Percentiles rank a stretch among this genome's conserved stretches.
phyloP scores from a whole-genome alignment of 2,329 filamentous ascomycete species.

The Hymenoscyphus linearis region DNA sequence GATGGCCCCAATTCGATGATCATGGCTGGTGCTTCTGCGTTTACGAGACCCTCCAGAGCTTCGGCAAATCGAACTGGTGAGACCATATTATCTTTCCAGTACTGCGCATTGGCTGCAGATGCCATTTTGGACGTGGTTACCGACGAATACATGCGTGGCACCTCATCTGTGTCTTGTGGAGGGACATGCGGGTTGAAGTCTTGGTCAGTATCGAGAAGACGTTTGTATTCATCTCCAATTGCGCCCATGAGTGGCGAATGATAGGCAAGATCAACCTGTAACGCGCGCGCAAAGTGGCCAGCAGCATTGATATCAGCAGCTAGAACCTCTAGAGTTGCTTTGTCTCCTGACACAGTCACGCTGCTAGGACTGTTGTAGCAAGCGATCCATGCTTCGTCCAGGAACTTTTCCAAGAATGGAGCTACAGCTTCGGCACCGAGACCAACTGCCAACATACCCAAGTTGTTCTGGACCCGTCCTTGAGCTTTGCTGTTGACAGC shows the following conservation, averaged over 20 bases:
- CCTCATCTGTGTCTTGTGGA: not conserved
- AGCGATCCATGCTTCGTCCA: constrained; percentile 17
- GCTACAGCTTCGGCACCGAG: constrained; percentile 9
- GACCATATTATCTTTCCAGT: constrained; percentile 18
- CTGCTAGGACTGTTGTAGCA: constrained; percentile 28
- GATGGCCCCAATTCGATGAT: constrained; percentile 34
- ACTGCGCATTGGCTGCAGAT: constrained; percentile 8
- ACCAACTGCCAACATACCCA: constrained; percentile 16
- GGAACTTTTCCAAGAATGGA: too few relatives aligned
- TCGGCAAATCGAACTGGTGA: constrained; percentile 17
- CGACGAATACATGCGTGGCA: too few relatives aligned
- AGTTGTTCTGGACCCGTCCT: not conserved
- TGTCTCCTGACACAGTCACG: constrained; percentile 24
- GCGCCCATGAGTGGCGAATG: constrained; percentile 22
- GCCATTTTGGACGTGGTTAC: too few relatives aligned
- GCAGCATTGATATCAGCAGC: constrained; percentile 8
- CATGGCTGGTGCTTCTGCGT: constrained; percentile 5
- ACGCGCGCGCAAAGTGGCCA: constrained; percentile 17
- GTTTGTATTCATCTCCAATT: constrained; percentile 3
- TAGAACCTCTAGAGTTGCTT: constrained; percentile 8
- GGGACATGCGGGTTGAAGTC: not conserved
- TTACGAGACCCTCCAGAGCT: constrained; percentile 5
- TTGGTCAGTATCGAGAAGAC: not conserved
- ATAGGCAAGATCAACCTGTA: constrained; percentile 26
- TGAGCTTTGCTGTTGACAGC: too few relatives aligned